Evolutionary conservation across 1,284 basidiomycete species (phyloP), one percentile per base, ranked within the genome.

Genomic region (Trichosporon sp.): DNA sequence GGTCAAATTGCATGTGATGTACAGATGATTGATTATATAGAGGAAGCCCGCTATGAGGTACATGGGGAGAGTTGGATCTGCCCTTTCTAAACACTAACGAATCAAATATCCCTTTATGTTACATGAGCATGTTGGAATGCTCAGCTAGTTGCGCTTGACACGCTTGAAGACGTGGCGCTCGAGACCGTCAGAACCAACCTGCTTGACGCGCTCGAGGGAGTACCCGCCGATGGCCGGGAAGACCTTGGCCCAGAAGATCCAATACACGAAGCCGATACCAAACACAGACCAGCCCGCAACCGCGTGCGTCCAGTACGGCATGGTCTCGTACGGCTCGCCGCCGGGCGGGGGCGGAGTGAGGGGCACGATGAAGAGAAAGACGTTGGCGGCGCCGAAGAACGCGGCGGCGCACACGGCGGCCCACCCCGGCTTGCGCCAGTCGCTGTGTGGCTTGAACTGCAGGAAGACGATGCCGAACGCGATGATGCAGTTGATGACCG

Each of bases 181-280:
- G 18, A 71, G 65, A 5, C 70, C 70, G 23, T 71, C 70, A 4
- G 23, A 23, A 32, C 70, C 65, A n/a, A 72, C 65, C 65, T 68
- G 67, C 63, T 60, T 32, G 21, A 53, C 35, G 31, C 71, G 69
- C 32, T 68, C 68, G 34, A 75, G 62, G 27, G 27, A 32, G 70
- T 73, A 73, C 11, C 67, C 47, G 15, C 64, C 65, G 25, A 68
- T 32, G n/a, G 44, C 65, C 29, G 74, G 74, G 25, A 75, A 35
- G 38, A 68, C n/a, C 47, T 70, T 58, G 44, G 71, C 71, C 69
- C 72, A 70, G 35, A 73, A 12, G 42, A 72, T 25, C 74, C 74
- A 75, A 69, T 72, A 75, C 3, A 75, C 7, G 44, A 70, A 67
- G 1, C 74, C 74, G 47, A 75, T 70, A 27, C 74, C 74, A 62